A percentile compares a stretch with the other conserved stretches of the same genome.
Conservation (phyloP, 495 filamentous ascomycete genomes). For the Bathelium albidoporum region DNA sequence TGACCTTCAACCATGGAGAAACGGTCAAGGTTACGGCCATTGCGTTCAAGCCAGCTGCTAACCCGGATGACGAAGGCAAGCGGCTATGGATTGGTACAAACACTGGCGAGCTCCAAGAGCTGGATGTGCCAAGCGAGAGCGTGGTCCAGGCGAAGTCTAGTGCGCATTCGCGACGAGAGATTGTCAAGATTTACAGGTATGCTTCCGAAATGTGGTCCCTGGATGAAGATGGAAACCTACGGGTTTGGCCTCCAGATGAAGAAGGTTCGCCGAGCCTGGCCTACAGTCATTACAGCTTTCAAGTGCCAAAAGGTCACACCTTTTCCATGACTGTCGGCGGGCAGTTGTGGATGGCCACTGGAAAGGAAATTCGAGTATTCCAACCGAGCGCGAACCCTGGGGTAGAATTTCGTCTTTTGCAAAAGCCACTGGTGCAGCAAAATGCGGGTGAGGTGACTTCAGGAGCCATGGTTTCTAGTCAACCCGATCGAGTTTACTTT, state of each 20-base stretch:
- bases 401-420: slow-evolving; percentile 58
- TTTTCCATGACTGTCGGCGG: slow-evolving; percentile 76
- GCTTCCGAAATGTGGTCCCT: slow-evolving; percentile 88
- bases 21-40: slow-evolving; percentile 66
- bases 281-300: slow-evolving; percentile 53
- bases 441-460: slow-evolving; percentile 80
- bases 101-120: slow-evolving; percentile 74
- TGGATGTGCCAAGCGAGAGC: slow-evolving; percentile 63
- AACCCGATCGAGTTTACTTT: slow-evolving; percentile 76
- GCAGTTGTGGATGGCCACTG: slow-evolving; percentile 78
- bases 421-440: slow-evolving; percentile 55
- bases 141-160: slow-evolving; percentile 53
- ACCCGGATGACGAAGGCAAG: slow-evolving; percentile 67
- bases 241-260: slow-evolving; percentile 77
- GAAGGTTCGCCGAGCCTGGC: slow-evolving; percentile 62
- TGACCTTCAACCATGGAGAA: slow-evolving; percentile 74
- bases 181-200: slow-evolving; percentile 79
- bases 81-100: slow-evolving; percentile 88
- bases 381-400: slow-evolving; percentile 58
- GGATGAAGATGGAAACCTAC: slow-evolving; percentile 79
- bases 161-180: slow-evolving; percentile 70
- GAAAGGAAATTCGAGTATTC: slow-evolving; percentile 80
- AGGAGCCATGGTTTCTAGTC: slow-evolving; percentile 59
- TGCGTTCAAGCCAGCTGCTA: slow-evolving; percentile 68
- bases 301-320: slow-evolving; percentile 70